A percentile compares a stretch with the other conserved stretches of the same genome.
These are phyloP conservation scores for Chalciporus pseudorubinellus DNA, from an alignment of 768 basidiomycete genomes.

Conservation along the genomic window DNA sequence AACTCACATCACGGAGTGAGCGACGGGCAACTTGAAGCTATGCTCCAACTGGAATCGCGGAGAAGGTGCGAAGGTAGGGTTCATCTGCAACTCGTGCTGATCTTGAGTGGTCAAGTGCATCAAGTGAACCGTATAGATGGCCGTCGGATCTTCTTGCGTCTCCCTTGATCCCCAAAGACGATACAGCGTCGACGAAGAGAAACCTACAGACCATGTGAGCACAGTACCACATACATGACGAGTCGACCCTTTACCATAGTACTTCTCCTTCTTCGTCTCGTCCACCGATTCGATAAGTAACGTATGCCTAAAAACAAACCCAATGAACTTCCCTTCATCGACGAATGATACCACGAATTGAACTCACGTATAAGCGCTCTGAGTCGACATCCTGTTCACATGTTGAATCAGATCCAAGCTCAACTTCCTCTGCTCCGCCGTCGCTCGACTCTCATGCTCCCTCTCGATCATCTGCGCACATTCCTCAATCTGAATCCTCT, in stretches of 20 bases:
- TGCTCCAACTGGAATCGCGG: slow-evolving; percentile 18
- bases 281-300: neutral
- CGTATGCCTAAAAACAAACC: slow-evolving; percentile 6
- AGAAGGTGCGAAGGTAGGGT: slow-evolving; percentile 20
- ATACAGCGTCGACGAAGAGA: neutral
- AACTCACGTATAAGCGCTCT: slow-evolving; percentile 7
- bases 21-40: slow-evolving; percentile 19
- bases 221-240: neutral
- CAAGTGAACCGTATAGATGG: slow-evolving; percentile 9
- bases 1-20: slow-evolving; percentile 19
- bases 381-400: slow-evolving; percentile 16
- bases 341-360: neutral
- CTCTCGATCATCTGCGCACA: neutral
- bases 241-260: neutral
- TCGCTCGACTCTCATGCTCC: neutral
- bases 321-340: neutral
- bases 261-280: neutral
- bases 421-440: slow-evolving; percentile 7
- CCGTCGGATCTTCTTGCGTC: slow-evolving; percentile 6
- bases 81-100: slow-evolving; percentile 26
- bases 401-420: slow-evolving; percentile 19
- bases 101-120: slow-evolving; percentile 19
- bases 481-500: slow-evolving; percentile 8
- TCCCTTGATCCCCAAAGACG: neutral
- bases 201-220: neutral